Evolutionary conservation across 805 yeast genomes (phyloP), one percentile per base, ranked within the genome.

Genomic region (Starmerella roubikii): DNA sequence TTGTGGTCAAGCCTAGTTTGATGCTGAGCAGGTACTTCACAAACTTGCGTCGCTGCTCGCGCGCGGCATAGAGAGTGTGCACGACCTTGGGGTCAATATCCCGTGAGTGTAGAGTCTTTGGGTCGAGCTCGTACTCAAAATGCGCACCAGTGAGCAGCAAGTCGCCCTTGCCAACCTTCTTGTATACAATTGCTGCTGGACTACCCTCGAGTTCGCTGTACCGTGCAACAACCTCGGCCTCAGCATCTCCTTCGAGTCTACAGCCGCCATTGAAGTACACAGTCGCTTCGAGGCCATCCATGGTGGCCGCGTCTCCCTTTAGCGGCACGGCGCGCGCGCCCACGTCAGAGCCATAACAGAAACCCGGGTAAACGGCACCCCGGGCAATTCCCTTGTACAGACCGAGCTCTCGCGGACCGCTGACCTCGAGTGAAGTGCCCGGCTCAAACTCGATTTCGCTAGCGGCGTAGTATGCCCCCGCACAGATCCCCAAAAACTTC

Each of bases 381-480:
- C 83, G 67, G 2, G 80, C 78, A 2, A 63, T 67, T 0, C 97
- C 98, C 0, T 91, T 91, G 51, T 72, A 91, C 44, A 91, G 76
- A 26, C 60, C 68, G 51, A 91, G 64, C 49, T 91, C 96, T 47
- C 98, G 67, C 1, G 78, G 57, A 0, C 99, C 98, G 34, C 77
- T 66, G 3, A 91, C 94, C 54, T 83, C 95, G 69, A 83, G 63
- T 1, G 41, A 43, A 0, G 73, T 69, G 2, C 91, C 93, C 23
- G 71, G 76, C 50, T 83, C 94, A 56, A 91, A 91, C 54, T 88
- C 96, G 48, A 81, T 76, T 30, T 77, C 59, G 0, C 69, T 58
- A 11, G 86, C 69, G 1, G 77, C 88, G 54, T 73, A 91, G 59
- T 91, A 91, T 0, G 81, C 97, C 31, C 99, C 99, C 9, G 99